A percentile compares a stretch with the other conserved stretches of the same genome.
Evolutionary conservation across 1,284 basidiomycete species (phyloP).

Genomic region (Cutaneotrichosporon dermatis): DNA sequence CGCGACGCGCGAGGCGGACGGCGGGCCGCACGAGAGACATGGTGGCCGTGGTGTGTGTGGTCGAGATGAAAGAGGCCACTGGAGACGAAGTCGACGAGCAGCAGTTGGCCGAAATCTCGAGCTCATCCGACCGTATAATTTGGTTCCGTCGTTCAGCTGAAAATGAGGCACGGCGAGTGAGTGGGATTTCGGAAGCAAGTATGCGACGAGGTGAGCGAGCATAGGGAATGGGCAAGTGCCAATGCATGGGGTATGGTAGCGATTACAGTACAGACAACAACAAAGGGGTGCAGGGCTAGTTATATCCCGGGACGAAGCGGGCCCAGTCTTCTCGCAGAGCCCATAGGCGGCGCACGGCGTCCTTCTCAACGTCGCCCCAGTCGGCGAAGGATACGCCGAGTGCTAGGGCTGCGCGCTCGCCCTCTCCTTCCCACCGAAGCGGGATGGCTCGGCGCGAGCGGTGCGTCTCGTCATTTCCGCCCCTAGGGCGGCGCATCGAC

Average conservation of each 20-base stretch:
- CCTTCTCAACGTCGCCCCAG: constrained; percentile 28
- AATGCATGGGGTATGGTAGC: neutral
- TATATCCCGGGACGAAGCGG: constrained; percentile 14
- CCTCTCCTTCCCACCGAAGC: constrained; percentile 3
- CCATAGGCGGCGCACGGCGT: constrained; percentile 26
- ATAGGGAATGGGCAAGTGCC: neutral
- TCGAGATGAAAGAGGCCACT: no score
- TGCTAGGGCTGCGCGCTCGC: neutral
- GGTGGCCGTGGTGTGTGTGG: neutral
- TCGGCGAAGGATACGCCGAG: constrained; percentile 1
- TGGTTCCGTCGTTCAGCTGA: constrained; percentile 1
- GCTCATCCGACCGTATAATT: constrained; percentile 5
- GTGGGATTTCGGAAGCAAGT: no score
- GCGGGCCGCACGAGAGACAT: constrained; percentile 13
- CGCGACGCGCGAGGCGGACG: neutral
- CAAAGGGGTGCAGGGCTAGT: neutral
- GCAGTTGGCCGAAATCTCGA: constrained; percentile 1
- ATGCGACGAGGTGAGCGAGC: neutral
- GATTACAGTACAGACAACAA: neutral
- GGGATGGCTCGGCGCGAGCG: constrained; percentile 17
- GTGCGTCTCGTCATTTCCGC: constrained; percentile 5
- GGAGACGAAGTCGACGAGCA: no score
- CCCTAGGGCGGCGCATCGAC: neutral
- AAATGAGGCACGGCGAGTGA: neutral
- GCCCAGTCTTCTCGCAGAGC: constrained; percentile 23